Base-by-base conservation (phyloP, 768 basidiomycete species). In the Termitomyces sp. region DNA sequence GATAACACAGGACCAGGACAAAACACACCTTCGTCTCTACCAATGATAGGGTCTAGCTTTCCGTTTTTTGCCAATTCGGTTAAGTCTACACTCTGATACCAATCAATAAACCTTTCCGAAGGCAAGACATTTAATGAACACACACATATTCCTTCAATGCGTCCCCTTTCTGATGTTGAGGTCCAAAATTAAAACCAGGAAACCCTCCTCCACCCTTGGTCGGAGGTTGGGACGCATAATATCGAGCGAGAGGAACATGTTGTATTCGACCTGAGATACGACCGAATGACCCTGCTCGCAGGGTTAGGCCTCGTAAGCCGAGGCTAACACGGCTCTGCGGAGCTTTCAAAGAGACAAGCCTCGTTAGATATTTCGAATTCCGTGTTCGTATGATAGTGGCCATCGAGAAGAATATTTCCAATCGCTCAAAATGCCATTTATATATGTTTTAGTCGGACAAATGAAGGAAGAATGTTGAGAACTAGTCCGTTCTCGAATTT, bases 1-100 rank as follows among this genome's bases (percentile, higher is more conserved):
- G 16, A 14, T 24, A 16, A 16, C 4, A 22, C 40, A 53, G 16
- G 48, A 20, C 7, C 24, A 6, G 26, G 4, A 5, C 33, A 30
- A 30, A 24, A 63, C 76, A 18, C 60, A 81, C 90, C 90, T 74
- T 93, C 90, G 59, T 93, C 92, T 66, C 92, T 75, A 3, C 94
- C 94, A 69, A 97, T 97, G 6, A 85, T 87, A 0, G 94, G 94
- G 69, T 97, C 94, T 2, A 96, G 75, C 68, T 94, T 94, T 30
- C 94, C 94, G 35, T 87, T 76, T 62, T 77, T 82, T 2, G 94
- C 94, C 64, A 93, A 75, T 63, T 93, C 86, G 0, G 92, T 97
- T 28, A 95, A 71, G 65, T 96, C 94, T 2, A 86, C 76, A 61
- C 90, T 91, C 90, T 92, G 58, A 38, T 26, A 28, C 35, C 8